Conservation (phyloP, 2,329 filamentous ascomycete genomes). For the Colletotrichum sp. region DNA sequence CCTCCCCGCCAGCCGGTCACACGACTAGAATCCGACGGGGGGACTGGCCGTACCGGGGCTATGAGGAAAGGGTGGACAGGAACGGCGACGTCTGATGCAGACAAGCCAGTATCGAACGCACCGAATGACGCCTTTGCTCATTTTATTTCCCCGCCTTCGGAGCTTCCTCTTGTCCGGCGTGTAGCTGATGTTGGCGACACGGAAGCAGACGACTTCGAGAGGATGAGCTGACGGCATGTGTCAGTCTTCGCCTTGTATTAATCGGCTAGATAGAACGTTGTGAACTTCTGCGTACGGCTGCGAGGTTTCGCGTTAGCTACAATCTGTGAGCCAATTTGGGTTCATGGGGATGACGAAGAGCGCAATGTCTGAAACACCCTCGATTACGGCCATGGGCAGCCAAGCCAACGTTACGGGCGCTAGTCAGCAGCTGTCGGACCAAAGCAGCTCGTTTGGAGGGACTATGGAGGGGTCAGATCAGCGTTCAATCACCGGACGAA, state of each 20-base stretch:
- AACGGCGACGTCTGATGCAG: background rate
- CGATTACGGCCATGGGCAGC: background rate
- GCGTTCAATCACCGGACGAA: constrained; percentile 7
- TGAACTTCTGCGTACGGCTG: background rate
- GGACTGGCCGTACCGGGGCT: background rate
- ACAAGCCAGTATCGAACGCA: background rate
- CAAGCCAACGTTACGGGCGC: constrained; percentile 6
- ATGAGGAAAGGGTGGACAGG: background rate
- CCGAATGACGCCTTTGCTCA: background rate
- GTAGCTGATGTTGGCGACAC: background rate
- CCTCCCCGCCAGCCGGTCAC: background rate
- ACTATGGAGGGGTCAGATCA: constrained; percentile 5
- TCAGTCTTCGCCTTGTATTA: background rate
- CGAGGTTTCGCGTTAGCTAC: background rate
- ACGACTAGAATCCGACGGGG: background rate
- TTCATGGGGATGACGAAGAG: constrained; percentile 13
- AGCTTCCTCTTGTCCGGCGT: background rate
- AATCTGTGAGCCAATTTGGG: background rate
- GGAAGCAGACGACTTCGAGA: background rate
- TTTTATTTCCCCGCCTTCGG: background rate
- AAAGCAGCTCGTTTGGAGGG: background rate
- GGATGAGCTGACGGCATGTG: background rate
- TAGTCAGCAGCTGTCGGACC: background rate
- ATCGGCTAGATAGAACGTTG: background rate
- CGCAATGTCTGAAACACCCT: constrained; percentile 9